Evolutionary conservation across 1,139 yeast species (phyloP).

Genomic region (Eremothecium gossypii): DNA sequence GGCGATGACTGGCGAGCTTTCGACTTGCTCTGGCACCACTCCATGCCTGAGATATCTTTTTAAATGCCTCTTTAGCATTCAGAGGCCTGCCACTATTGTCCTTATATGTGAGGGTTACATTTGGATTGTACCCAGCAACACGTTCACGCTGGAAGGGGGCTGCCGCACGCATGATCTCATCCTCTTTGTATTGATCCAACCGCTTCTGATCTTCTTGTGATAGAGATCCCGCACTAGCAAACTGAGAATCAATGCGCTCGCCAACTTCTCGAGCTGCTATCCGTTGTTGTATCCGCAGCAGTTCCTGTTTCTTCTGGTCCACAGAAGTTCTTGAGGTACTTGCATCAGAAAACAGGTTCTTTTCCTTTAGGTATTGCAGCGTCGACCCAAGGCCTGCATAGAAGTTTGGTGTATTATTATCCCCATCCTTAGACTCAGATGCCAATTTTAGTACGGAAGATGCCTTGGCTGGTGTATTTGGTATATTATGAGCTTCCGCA

Average conservation of each 20-base stretch:
- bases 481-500: conserved; percentile 2
- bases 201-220: conserved; percentile 36
- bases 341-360: conserved; percentile 32
- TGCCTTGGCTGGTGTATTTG: neutral
- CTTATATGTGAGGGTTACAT: conserved; percentile 51
- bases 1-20: conserved; percentile 25
- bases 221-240: conserved; percentile 26
- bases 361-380: conserved; percentile 42
- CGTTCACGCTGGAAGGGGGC: conserved; percentile 20
- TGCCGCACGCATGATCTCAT: conserved; percentile 24
- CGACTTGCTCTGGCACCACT: conserved; percentile 58
- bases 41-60: conserved; percentile 73
- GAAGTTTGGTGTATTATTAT: conserved; percentile 29
- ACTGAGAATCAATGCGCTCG: conserved; percentile 24
- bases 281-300: conserved; percentile 13
- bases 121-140: conserved; percentile 50
- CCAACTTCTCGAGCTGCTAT: conserved; percentile 11
- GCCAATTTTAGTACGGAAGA: neutral
- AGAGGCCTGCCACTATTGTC: conserved; percentile 66
- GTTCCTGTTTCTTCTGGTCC: conserved; percentile 22
- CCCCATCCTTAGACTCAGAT: conserved; percentile 5
- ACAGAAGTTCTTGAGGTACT: conserved; percentile 19
- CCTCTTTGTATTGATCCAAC: conserved; percentile 27
- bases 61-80: conserved; percentile 71
- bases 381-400: conserved; percentile 51